Evolutionary conservation across 2,329 filamentous ascomycete species (phyloP).

Genomic region (Ascochyta lentis): DNA sequence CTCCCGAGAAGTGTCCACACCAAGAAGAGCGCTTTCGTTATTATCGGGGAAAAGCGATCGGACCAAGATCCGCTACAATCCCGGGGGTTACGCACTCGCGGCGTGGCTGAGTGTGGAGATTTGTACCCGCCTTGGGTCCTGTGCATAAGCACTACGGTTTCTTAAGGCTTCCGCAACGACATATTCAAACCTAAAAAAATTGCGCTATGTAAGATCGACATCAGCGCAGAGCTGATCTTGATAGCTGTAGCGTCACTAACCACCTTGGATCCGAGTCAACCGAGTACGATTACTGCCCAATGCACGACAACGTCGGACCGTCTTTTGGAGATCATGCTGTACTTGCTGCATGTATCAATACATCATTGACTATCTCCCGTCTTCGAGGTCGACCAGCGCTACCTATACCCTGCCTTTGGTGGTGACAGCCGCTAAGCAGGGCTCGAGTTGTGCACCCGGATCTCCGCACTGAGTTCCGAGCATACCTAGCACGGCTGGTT

Average conservation of each 20-base stretch:
- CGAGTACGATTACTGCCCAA: background rate
- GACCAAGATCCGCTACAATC: slow-evolving; percentile 1
- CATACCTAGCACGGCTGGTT: background rate
- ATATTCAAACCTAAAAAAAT: background rate
- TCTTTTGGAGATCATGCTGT: background rate
- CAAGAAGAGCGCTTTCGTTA: background rate
- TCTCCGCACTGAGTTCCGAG: slow-evolving; percentile 34
- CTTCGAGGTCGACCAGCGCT: slow-evolving; percentile 1
- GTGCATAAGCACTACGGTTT: slow-evolving; percentile 12
- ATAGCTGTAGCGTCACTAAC: slow-evolving; percentile 6
- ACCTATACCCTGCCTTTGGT: slow-evolving; percentile 4
- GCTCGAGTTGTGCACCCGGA: slow-evolving; percentile 20
- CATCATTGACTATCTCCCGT: slow-evolving; percentile 7
- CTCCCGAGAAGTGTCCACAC: background rate
- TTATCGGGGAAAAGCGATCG: background rate
- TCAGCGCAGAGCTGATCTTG: background rate
- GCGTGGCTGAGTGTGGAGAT: slow-evolving; percentile 7
- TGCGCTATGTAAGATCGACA: slow-evolving; percentile 20
- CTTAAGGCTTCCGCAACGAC: slow-evolving; percentile 6
- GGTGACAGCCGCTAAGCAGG: slow-evolving; percentile 12
- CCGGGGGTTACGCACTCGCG: background rate
- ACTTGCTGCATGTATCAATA: slow-evolving; percentile 6
- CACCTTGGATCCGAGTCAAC: background rate
- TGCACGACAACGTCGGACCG: background rate
- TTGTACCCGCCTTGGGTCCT: background rate